A percentile compares a stretch with the other conserved stretches of the same genome.
phyloP scores from a whole-genome alignment of 2,329 filamentous ascomycete species.

The Blastomyces gilchristii region DNA sequence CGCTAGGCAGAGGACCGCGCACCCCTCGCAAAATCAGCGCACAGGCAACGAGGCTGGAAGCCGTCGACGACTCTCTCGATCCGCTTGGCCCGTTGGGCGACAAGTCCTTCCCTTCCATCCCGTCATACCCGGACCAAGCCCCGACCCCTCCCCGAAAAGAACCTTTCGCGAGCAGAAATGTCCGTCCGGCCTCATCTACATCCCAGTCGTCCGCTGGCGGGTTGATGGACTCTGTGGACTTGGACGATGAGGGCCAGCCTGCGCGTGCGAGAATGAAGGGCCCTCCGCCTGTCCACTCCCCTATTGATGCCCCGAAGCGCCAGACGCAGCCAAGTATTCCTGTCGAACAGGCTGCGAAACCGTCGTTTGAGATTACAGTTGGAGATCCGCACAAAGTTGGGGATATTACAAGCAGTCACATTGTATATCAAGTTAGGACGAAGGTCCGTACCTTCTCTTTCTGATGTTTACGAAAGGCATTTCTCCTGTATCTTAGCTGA shows the following conservation, averaged over 20 bases:
- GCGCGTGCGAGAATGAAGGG: slow-evolving; percentile 51
- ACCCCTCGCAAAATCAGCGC: slow-evolving; percentile 48
- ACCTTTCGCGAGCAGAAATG: slow-evolving; percentile 30
- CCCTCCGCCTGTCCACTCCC: slow-evolving; percentile 50
- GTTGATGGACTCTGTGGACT: slow-evolving; percentile 56
- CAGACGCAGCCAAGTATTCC: slow-evolving; percentile 68
- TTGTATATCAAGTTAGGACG: slow-evolving; percentile 91
- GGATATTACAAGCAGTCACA: slow-evolving; percentile 91
- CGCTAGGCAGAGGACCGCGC: slow-evolving; percentile 42
- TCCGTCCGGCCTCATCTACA: slow-evolving; percentile 30
- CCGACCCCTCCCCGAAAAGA: slow-evolving; percentile 53
- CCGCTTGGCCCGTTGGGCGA: slow-evolving; percentile 52
- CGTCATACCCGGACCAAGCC: slow-evolving; percentile 41
- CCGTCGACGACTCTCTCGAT: slow-evolving; percentile 52
- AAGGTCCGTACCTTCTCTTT: slow-evolving; percentile 49
- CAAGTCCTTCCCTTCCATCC: slow-evolving; percentile 24
- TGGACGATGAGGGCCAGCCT: slow-evolving; percentile 56
- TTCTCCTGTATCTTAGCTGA: not conserved
- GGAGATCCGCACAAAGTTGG: slow-evolving; percentile 97
- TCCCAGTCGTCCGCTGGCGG: slow-evolving; percentile 41
- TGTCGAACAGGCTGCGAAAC: slow-evolving; percentile 87
- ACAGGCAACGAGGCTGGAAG: slow-evolving; percentile 53
- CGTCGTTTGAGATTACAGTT: slow-evolving; percentile 78
- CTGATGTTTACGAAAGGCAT: not conserved
- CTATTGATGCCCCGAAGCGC: slow-evolving; percentile 39